A percentile compares a stretch with the other conserved stretches of the same genome.
phyloP scores from a whole-genome alignment of 352 stramenopile species.

The Globisporangium radiosum region DNA sequence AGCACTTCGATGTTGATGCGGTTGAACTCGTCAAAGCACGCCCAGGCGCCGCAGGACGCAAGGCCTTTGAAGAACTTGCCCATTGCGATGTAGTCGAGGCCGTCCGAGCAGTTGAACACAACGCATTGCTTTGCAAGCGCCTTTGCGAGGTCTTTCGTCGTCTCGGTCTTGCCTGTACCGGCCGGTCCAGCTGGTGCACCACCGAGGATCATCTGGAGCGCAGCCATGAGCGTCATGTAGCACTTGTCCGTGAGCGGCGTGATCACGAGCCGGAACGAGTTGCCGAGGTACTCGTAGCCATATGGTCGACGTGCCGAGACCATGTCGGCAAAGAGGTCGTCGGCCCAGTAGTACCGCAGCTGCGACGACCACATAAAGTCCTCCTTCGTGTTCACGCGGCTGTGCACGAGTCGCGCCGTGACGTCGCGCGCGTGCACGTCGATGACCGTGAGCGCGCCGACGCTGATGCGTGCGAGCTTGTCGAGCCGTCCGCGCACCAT shows the following conservation, averaged over 20 bases:
- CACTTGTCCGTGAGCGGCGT: constrained; percentile 94
- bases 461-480: constrained; percentile 88
- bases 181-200: constrained; percentile 89
- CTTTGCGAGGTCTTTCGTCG: constrained; percentile 92
- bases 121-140: constrained; percentile 93
- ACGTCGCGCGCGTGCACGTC: constrained; percentile 94
- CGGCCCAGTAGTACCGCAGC: constrained; percentile 93
- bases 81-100: constrained; percentile 94
- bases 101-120: constrained; percentile 95
- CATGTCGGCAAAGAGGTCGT: constrained; percentile 86
- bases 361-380: constrained; percentile 94
- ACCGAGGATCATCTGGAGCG: constrained; percentile 92
- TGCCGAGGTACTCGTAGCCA: constrained; percentile 93
- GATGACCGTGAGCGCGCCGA: constrained; percentile 92
- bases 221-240: constrained; percentile 94
- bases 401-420: constrained; percentile 79
- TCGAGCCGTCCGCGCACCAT: constrained; percentile 86
- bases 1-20: constrained; percentile 93
- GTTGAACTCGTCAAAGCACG: constrained; percentile 96
- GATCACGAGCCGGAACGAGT: constrained; percentile 93
- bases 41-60: constrained; percentile 90
- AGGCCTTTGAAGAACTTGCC: constrained; percentile 92
- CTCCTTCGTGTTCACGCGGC: constrained; percentile 80
- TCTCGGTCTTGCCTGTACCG: constrained; percentile 93
- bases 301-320: constrained; percentile 88